phyloP scores from a whole-genome alignment of 805 yeast species.

The Nakazawaea ambrosiae region DNA sequence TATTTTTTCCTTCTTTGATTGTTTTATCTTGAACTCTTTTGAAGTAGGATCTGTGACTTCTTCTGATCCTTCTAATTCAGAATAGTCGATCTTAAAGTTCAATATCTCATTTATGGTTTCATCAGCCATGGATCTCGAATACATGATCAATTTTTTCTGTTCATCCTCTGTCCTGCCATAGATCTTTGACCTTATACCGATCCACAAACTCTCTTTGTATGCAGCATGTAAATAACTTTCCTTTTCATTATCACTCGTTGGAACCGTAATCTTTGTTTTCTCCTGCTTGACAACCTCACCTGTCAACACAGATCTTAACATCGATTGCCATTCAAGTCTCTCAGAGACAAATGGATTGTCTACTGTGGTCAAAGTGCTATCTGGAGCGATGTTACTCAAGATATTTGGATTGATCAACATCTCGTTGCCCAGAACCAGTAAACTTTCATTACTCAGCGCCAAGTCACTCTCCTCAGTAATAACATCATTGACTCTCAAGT shows the following conservation, averaged over 20 bases:
- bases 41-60: constrained; percentile 2
- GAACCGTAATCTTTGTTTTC: constrained; percentile 65
- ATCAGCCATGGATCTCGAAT: constrained; percentile 67
- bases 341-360: constrained; percentile 45
- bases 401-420: constrained; percentile 9
- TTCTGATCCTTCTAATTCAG: constrained; percentile 19
- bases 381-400: constrained; percentile 7
- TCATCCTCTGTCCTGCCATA: constrained; percentile 76
- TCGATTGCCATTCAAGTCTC: constrained; percentile 92
- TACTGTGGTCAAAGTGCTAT: constrained; percentile 3
- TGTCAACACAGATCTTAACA: constrained; percentile 83
- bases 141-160: constrained; percentile 62
- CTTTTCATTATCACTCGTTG: constrained; percentile 29
- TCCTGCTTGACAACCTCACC: constrained; percentile 94
- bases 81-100: constrained; percentile 50
- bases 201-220: constrained; percentile 74
- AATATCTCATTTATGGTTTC: constrained; percentile 62
- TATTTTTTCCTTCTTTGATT: constrained; percentile 17
- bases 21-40: background rate
- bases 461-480: constrained; percentile 6
- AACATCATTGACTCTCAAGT: constrained; percentile 1
- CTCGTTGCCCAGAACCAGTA: constrained; percentile 2
- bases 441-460: constrained; percentile 1
- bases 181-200: constrained; percentile 77
- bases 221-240: constrained; percentile 47